A percentile compares a stretch with the other conserved stretches of the same genome.
phyloP scores from a whole-genome alignment of 1,284 basidiomycete species.

The Boletus sp. region DNA sequence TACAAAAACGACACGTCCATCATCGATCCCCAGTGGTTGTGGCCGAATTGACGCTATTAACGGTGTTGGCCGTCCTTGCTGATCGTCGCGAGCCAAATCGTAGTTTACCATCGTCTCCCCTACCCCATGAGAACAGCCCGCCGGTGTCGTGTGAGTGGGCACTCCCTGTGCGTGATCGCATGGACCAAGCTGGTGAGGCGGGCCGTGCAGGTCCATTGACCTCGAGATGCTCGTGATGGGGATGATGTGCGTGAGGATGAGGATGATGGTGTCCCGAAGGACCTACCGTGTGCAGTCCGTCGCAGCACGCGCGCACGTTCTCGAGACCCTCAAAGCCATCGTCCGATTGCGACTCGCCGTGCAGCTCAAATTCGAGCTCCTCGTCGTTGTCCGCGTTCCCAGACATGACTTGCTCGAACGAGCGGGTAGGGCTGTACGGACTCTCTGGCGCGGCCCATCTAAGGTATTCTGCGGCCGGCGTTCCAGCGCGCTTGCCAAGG shows the following conservation, averaged over 20 bases:
- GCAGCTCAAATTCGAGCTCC: conserved; percentile 79
- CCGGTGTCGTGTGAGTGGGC: conserved; percentile 57
- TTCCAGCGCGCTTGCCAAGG: conserved; percentile 79
- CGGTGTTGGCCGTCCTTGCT: conserved; percentile 43
- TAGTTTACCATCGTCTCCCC: conserved; percentile 51
- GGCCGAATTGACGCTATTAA: conserved; percentile 32
- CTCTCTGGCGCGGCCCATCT: conserved; percentile 66
- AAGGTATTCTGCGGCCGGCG: conserved; percentile 85
- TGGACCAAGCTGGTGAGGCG: conserved; percentile 74
- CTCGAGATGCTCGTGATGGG: conserved; percentile 49
- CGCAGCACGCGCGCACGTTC: conserved; percentile 92
- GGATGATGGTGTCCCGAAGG: conserved; percentile 57
- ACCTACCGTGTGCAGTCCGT: conserved; percentile 84
- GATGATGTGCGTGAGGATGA: conserved; percentile 50
- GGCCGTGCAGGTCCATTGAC: conserved; percentile 53
- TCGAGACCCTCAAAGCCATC: conserved; percentile 90
- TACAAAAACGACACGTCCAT: conserved; percentile 3
- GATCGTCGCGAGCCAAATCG: conserved; percentile 70
- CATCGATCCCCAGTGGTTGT: conserved; percentile 27
- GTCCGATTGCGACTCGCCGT: conserved; percentile 71
- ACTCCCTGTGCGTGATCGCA: conserved; percentile 72
- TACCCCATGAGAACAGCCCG: conserved; percentile 63
- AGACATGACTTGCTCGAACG: conserved; percentile 57
- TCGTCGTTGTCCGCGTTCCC: conserved; percentile 46
- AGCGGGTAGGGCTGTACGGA: conserved; percentile 63